Conservation (phyloP, 345 rosid species). For the Pugionium cornutum region DNA sequence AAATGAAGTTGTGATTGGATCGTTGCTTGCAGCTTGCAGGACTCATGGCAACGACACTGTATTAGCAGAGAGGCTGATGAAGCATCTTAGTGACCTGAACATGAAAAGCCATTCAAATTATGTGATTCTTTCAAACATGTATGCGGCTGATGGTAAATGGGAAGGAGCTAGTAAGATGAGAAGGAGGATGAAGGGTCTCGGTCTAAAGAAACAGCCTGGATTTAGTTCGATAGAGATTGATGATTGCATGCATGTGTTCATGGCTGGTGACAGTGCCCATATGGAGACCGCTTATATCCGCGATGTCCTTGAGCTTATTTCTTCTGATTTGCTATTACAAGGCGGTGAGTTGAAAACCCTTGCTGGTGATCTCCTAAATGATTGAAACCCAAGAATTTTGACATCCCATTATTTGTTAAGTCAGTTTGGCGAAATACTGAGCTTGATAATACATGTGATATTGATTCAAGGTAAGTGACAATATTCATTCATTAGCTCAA, state of each 20-base stretch:
- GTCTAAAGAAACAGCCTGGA: conserved; percentile 72
- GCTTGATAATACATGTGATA: not conserved
- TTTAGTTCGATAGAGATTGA: conserved; percentile 70
- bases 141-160: conserved; percentile 74
- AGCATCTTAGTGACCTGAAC: conserved; percentile 50
- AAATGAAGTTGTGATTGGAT: conserved; percentile 72
- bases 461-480: not conserved
- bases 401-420: conserved; percentile 6
- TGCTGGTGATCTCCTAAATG: conserved; percentile 10
- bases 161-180: conserved; percentile 70
- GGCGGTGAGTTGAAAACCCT: conserved; percentile 45
- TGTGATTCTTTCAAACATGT: conserved; percentile 65
- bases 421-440: not conserved
- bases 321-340: conserved; percentile 41
- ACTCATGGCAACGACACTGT: conserved; percentile 50
- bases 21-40: conserved; percentile 74
- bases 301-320: conserved; percentile 51
- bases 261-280: conserved; percentile 66
- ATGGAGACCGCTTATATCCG: conserved; percentile 45
- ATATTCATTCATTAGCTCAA: not conserved
- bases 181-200: conserved; percentile 43
- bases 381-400: conserved; percentile 6
- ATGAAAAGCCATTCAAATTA: conserved; percentile 58
- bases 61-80: conserved; percentile 60
- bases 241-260: conserved; percentile 57